Evolutionary conservation across 176 grass and related monocot genomes (phyloP).

Genomic region (Cocos nucifera): DNA sequence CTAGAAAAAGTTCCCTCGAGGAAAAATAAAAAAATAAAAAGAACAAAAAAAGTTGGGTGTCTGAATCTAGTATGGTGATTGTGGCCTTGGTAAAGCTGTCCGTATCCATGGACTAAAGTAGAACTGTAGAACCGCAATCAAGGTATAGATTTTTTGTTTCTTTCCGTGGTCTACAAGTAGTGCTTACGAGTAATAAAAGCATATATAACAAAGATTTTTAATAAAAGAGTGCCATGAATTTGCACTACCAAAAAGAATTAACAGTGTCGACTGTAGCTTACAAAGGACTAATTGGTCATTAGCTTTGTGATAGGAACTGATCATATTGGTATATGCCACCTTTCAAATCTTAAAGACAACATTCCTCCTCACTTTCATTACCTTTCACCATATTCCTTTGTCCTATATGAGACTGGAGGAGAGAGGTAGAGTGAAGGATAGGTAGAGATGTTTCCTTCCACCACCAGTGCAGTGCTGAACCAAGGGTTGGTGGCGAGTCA

Average conservation of each 20-base stretch:
- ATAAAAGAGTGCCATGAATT: too few species aligned
- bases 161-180: too few species aligned
- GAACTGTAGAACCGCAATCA: too few species aligned
- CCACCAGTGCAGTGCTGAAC: slow-evolving; percentile 2
- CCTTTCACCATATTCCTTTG: background rate
- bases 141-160: too few species aligned
- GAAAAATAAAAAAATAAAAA: background rate
- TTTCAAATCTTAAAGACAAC: too few species aligned
- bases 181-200: too few species aligned
- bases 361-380: background rate
- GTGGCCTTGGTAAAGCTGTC: background rate
- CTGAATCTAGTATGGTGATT: background rate
- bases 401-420: background rate
- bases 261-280: too few species aligned
- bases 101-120: background rate
- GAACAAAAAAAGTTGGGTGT: background rate
- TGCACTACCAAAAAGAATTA: too few species aligned
- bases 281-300: too few species aligned
- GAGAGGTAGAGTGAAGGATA: background rate
- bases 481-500: slow-evolving; percentile 10
- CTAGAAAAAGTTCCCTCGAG: too few species aligned
- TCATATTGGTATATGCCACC: background rate
- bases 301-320: too few species aligned
- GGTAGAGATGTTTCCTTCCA: slow-evolving; percentile 3
- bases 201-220: too few species aligned